Conservation (phyloP, 139 green algal species). For the Chlorella vulgaris region DNA sequence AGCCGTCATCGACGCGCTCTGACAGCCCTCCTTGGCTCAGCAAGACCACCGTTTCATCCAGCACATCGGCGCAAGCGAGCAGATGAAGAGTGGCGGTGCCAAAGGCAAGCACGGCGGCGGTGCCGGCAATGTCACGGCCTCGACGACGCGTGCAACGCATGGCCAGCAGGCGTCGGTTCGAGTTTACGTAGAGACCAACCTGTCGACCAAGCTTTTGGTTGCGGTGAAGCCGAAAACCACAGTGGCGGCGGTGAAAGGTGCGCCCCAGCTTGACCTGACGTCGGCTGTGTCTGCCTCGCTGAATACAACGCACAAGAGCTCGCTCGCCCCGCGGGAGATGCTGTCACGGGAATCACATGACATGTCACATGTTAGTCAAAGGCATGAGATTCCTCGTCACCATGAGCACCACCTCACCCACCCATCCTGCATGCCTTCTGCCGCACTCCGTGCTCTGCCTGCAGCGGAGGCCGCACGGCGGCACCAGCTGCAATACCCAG, state of each 20-base stretch:
- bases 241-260: constrained; percentile 14
- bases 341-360: no score
- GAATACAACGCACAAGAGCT: no score
- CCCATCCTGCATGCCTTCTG: background rate
- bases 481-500: constrained; percentile 27
- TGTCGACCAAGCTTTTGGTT: constrained; percentile 16
- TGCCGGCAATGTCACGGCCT: background rate
- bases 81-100: background rate
- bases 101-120: background rate
- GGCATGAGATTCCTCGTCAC: background rate
- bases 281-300: no score
- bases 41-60: background rate
- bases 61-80: background rate
- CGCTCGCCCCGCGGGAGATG: no score
- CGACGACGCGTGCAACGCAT: background rate
- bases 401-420: background rate
- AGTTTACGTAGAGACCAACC: constrained; percentile 18
- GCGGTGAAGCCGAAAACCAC: background rate
- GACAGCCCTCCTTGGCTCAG: background rate
- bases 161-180: background rate
- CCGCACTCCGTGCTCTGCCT: background rate
- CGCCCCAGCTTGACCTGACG: background rate
- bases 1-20: no score
- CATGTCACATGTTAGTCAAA: background rate
- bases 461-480: constrained; percentile 22